phyloP scores from a whole-genome alignment of 805 yeast genomes.

The Nakazawaea anatomiae region DNA sequence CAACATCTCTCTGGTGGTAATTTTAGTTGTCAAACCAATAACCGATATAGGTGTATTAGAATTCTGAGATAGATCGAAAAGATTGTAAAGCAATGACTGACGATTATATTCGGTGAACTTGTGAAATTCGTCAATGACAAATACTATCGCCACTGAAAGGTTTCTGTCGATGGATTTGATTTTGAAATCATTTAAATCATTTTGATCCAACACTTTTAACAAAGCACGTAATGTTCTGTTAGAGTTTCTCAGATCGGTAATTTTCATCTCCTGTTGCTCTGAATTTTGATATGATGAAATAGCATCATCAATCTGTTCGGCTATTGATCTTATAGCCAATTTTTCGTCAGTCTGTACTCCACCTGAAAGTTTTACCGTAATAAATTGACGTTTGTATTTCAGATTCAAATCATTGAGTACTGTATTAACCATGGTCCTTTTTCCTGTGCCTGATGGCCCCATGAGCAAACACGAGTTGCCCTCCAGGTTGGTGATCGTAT shows the following conservation, averaged over 20 bases:
- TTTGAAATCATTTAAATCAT: conserved; percentile 17
- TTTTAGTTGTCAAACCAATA: conserved; percentile 69
- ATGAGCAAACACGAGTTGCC: conserved; percentile 77
- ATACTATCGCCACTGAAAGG: conserved; percentile 52
- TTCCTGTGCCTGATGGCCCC: conserved; percentile 80
- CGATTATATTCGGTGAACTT: conserved; percentile 62
- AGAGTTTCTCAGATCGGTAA: conserved; percentile 4
- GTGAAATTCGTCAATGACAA: conserved; percentile 84
- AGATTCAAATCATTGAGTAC: conserved; percentile 42
- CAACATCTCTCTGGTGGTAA: conserved; percentile 71
- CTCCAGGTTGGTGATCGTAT: conserved; percentile 60
- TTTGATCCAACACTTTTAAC: conserved; percentile 22
- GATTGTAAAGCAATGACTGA: conserved; percentile 81
- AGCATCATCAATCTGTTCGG: conserved; percentile 64
- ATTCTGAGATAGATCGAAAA: conserved; percentile 80
- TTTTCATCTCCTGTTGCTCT: conserved; percentile 13
- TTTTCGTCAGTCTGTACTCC: conserved; percentile 67
- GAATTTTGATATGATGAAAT: conserved; percentile 8
- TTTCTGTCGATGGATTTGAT: conserved; percentile 19
- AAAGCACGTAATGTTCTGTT: conserved; percentile 7
- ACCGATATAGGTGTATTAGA: conserved; percentile 68
- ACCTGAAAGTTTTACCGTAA: conserved; percentile 65
- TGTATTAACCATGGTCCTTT: conserved; percentile 54
- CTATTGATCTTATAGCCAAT: conserved; percentile 78
- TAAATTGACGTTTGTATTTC: conserved; percentile 44